Base-by-base conservation (phyloP, 345 rosid genomes). In the Gossypium bickii region DNA sequence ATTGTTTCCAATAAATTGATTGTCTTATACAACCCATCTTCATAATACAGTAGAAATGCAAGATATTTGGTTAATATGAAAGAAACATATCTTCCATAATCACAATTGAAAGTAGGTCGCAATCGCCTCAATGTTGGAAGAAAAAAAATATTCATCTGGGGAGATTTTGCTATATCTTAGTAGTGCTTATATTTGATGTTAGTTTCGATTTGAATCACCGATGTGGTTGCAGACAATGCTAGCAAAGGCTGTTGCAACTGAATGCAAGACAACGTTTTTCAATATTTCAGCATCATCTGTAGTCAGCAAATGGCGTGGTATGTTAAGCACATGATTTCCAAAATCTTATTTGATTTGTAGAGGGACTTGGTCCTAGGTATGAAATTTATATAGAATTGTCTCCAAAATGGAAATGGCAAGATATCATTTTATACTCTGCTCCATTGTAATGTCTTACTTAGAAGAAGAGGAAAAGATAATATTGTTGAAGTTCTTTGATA, bases 301-400 rank as follows among this genome's bases (percentile, higher is more conserved):
- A 47, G 98, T 94, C 73, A 94, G 98, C 90, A 94, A 94, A 88
- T 94, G 98, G 98, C 92, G 98, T 60, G 96, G 96, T 89, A 84
- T 80, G 86, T 80, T 66, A 72, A 49, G 43, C 17, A 44, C 15
- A 25, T 66, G 25, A 34, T 45, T 58, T 64, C 56, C 67, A 51
- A 15, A 16, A 69, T 51, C 22, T 24, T 62, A 10, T 43, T 20
- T 52, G 51, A 61, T 49, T 27, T 58, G 10, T 72, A 29, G 15
- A 48, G 18, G 68, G 45, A 9, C 67, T 51, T 71, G 74, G 51
- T 48, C 47, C 70, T 44, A 7, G 25, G 29, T 34, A 71, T 38
- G 47, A 70, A 55, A 34, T 16, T 71, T 10, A 12, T 20, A 15
- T 38, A 11, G 34, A 70, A 51, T 17, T 16, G 45, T 69, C 22